Conservation (phyloP, 73 alveolate species). For the Strombidium stylifer region DNA sequence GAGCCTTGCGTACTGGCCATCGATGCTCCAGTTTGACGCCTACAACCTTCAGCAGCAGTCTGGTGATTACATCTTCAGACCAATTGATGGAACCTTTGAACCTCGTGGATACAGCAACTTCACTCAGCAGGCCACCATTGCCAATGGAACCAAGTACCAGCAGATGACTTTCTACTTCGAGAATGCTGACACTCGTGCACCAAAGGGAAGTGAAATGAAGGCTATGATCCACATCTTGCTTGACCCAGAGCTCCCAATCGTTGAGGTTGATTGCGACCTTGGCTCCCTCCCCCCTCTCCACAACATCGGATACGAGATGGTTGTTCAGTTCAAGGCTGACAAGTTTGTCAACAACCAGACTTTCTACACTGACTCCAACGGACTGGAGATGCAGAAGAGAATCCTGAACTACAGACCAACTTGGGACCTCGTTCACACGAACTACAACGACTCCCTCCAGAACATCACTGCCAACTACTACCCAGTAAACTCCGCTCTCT, state of each 20-base stretch:
- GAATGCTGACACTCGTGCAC: neutral
- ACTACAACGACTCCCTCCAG: slow-evolving; percentile 35
- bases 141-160: neutral
- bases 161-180: slow-evolving; percentile 7
- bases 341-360: slow-evolving; percentile 39
- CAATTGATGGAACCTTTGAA: slow-evolving; percentile 2
- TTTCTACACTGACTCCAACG: slow-evolving; percentile 85
- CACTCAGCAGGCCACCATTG: neutral
- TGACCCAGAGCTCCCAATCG: too few relatives aligned
- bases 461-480: slow-evolving; percentile 88
- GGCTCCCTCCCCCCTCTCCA: too few relatives aligned
- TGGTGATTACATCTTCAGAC: slow-evolving; percentile 34
- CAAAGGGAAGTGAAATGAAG: slow-evolving; percentile 10
- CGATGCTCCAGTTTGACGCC: too few relatives aligned
- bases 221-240: neutral
- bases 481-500: slow-evolving; percentile 85
- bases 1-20: too few relatives aligned
- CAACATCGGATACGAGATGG: slow-evolving; percentile 58
- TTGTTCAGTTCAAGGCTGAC: slow-evolving; percentile 32
- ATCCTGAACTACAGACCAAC: slow-evolving; percentile 73
- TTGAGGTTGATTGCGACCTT: too few relatives aligned
- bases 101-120: slow-evolving; percentile 1
- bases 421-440: slow-evolving; percentile 56
- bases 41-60: too few relatives aligned
- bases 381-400: slow-evolving; percentile 74